Evolutionary conservation across 1,139 yeast species (phyloP).

Genomic region (Pichia sp.): DNA sequence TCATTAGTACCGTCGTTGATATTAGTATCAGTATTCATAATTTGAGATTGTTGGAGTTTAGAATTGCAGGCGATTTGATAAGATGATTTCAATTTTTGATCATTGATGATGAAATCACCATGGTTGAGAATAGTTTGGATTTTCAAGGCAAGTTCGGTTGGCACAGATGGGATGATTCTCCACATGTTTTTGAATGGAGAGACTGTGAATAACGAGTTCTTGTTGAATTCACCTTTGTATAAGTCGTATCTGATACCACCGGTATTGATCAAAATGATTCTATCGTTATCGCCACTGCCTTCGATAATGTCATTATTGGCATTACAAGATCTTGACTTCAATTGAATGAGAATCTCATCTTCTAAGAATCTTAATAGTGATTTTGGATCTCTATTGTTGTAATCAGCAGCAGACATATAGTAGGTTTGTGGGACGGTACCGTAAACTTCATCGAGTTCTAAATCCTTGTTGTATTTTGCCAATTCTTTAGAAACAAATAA

Average conservation of each 20-base stretch:
- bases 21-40: background rate
- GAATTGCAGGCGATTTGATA: slow-evolving; percentile 22
- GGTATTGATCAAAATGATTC: slow-evolving; percentile 74
- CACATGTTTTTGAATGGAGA: slow-evolving; percentile 86
- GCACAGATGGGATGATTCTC: slow-evolving; percentile 55
- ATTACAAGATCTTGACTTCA: slow-evolving; percentile 37
- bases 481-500: slow-evolving; percentile 45
- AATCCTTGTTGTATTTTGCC: slow-evolving; percentile 41
- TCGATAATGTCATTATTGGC: slow-evolving; percentile 15
- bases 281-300: slow-evolving; percentile 34
- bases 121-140: slow-evolving; percentile 51
- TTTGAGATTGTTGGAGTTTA: background rate
- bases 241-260: slow-evolving; percentile 90
- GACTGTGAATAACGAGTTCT: slow-evolving; percentile 77
- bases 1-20: background rate
- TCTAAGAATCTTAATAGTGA: slow-evolving; percentile 64
- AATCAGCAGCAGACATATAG: slow-evolving; percentile 68
- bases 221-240: slow-evolving; percentile 81
- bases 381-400: slow-evolving; percentile 53
- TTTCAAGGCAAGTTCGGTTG: slow-evolving; percentile 46
- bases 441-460: slow-evolving; percentile 53
- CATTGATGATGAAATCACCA: slow-evolving; percentile 41
- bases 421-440: slow-evolving; percentile 71
- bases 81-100: slow-evolving; percentile 25
- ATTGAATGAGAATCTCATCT: slow-evolving; percentile 56